phyloP scores from a whole-genome alignment of 805 yeast species.

The Cyberlindnera xishuangbannaensis region DNA sequence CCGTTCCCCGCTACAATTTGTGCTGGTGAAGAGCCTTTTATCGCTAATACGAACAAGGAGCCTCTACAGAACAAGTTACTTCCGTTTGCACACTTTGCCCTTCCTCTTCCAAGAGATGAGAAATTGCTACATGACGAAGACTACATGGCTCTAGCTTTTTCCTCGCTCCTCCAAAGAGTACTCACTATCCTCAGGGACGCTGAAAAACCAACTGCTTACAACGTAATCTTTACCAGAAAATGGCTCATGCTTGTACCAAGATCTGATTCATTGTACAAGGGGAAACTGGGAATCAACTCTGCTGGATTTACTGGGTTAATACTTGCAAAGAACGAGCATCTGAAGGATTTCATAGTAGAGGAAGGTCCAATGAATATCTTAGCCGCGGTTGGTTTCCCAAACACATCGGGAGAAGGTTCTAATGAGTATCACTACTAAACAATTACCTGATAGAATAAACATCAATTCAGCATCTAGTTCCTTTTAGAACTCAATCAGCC shows the following conservation, averaged over 20 bases:
- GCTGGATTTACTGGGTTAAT: conserved; percentile 77
- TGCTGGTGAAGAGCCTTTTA: conserved; percentile 39
- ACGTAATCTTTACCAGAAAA: conserved; percentile 71
- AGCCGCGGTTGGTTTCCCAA: conserved; percentile 60
- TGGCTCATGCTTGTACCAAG: conserved; percentile 91
- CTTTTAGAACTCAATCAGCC: conserved; percentile 36
- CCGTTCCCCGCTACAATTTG: conserved; percentile 53
- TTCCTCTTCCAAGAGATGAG: conserved; percentile 46
- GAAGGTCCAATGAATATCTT: conserved; percentile 48
- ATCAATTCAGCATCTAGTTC: neutral
- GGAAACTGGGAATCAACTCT: conserved; percentile 58
- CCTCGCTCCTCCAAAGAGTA: conserved; percentile 64
- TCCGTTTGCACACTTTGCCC: conserved; percentile 77
- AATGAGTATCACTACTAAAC: conserved; percentile 57
- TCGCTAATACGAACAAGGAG: conserved; percentile 49
- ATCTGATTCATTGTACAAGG: conserved; percentile 43
- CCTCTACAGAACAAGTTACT: conserved; percentile 58
- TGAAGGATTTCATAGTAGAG: conserved; percentile 39
- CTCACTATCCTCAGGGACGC: conserved; percentile 60
- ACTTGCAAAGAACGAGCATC: conserved; percentile 62
- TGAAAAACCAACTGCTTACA: conserved; percentile 55
- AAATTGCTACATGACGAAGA: conserved; percentile 43
- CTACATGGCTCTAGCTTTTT: conserved; percentile 59
- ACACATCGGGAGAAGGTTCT: conserved; percentile 48
- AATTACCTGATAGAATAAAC: conserved; percentile 1